Evolutionary conservation across 179 eudicot species (phyloP).

Genomic region (Patellifolia procumbens): DNA sequence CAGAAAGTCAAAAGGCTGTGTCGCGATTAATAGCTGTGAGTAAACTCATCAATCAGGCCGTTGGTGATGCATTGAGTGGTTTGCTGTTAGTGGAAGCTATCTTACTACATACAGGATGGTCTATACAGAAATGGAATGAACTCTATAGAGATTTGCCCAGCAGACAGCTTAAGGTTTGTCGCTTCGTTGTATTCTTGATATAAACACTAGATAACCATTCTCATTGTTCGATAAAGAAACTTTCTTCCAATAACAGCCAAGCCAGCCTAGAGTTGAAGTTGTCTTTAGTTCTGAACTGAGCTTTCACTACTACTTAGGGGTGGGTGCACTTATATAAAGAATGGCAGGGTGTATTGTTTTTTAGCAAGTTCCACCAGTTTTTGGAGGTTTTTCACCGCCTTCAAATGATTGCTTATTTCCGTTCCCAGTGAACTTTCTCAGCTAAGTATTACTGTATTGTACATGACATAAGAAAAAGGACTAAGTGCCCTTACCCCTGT

Average conservation of each 20-base stretch:
- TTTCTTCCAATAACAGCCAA: not conserved
- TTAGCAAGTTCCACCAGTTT: too few relatives aligned
- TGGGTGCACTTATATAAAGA: not conserved
- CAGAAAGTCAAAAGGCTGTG: constrained; percentile 77
- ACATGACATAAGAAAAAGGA: too few relatives aligned
- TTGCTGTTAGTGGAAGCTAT: constrained; percentile 85
- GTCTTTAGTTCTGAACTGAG: not conserved
- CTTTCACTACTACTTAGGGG: not conserved
- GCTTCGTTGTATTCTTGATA: not conserved
- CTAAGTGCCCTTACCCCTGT: too few relatives aligned
- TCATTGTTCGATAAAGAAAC: not conserved
- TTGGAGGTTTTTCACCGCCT: too few relatives aligned
- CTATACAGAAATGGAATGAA: constrained; percentile 74
- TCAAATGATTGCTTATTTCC: too few relatives aligned
- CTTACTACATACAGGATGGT: constrained; percentile 79
- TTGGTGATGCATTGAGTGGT: constrained; percentile 97
- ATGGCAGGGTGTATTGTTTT: too few relatives aligned
- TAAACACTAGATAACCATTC: not conserved
- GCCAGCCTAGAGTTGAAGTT: not conserved
- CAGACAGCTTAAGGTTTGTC: constrained; percentile 83
- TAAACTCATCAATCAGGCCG: constrained; percentile 89
- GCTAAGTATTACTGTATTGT: too few relatives aligned
- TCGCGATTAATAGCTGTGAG: constrained; percentile 79
- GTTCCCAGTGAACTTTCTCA: too few relatives aligned
- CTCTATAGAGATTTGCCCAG: constrained; percentile 88